phyloP scores from a whole-genome alignment of 1,284 basidiomycete species.

The Singerocomus inundabilis region DNA sequence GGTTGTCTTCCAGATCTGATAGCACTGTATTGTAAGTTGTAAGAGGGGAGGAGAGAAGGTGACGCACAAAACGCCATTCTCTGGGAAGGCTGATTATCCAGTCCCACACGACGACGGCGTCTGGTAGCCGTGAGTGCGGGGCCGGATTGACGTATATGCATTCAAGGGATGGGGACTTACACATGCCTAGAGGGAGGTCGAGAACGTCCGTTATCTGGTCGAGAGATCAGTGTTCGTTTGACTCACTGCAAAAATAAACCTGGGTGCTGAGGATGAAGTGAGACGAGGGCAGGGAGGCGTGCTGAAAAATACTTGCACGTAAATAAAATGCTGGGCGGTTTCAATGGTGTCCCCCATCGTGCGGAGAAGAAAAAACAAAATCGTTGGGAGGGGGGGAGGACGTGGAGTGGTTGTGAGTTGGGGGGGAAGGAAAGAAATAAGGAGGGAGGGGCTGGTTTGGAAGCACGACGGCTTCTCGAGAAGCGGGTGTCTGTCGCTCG shows the following conservation, averaged over 20 bases:
- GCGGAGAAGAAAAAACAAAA: slow-evolving; percentile 6
- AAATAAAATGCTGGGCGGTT: slow-evolving; percentile 49
- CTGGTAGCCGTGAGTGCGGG: slow-evolving; percentile 38
- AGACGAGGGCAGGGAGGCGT: slow-evolving; percentile 2
- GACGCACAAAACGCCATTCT: slow-evolving; percentile 69
- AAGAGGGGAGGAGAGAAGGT: slow-evolving; percentile 10
- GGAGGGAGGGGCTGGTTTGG: slow-evolving; percentile 18
- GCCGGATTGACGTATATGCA: slow-evolving; percentile 13
- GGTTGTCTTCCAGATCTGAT: slow-evolving; percentile 72
- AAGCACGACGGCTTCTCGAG: slow-evolving; percentile 30
- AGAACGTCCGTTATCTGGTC: background rate
- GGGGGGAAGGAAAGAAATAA: slow-evolving; percentile 27
- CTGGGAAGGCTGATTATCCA: slow-evolving; percentile 73
- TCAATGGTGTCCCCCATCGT: slow-evolving; percentile 41
- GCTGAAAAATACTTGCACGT: slow-evolving; percentile 40
- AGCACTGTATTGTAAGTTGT: slow-evolving; percentile 1
- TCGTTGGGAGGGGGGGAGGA: background rate
- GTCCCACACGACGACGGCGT: slow-evolving; percentile 78
- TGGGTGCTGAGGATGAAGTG: slow-evolving; percentile 49
- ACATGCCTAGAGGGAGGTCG: slow-evolving; percentile 58
- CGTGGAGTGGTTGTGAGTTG: slow-evolving; percentile 4
- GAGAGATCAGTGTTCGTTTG: background rate
- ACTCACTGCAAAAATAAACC: slow-evolving; percentile 79
- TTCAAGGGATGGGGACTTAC: slow-evolving; percentile 42
- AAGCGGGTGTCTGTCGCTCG: slow-evolving; percentile 27